Evolutionary conservation across 495 filamentous ascomycete species (phyloP).

Genomic region (Clohesyomyces aquaticus): DNA sequence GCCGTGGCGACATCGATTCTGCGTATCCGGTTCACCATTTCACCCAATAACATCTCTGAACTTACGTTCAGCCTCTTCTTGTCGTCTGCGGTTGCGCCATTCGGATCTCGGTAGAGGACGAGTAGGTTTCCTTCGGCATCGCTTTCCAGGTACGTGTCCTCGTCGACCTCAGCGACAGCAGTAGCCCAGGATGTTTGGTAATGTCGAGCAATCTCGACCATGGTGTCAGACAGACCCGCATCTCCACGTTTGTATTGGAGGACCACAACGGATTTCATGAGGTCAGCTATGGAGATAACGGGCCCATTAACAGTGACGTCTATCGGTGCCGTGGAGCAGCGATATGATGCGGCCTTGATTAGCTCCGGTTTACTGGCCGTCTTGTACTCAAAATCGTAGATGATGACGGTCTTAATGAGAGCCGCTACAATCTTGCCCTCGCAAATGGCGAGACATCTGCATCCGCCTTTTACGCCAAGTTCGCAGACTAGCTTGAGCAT

Average conservation of each 20-base stretch:
- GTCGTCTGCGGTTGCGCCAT: constrained; percentile 76
- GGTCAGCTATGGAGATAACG: constrained; percentile 80
- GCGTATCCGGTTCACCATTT: constrained; percentile 87
- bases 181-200: constrained; percentile 81
- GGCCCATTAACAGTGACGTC: constrained; percentile 71
- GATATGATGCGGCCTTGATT: constrained; percentile 70
- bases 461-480: constrained; percentile 70
- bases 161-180: constrained; percentile 70
- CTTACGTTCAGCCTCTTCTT: constrained; percentile 69
- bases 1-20: constrained; percentile 62
- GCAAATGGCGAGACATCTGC: constrained; percentile 74
- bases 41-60: constrained; percentile 81
- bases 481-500: constrained; percentile 69
- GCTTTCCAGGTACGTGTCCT: constrained; percentile 73
- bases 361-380: constrained; percentile 50
- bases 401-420: constrained; percentile 73
- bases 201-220: constrained; percentile 78
- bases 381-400: constrained; percentile 50
- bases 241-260: constrained; percentile 62
- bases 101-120: constrained; percentile 69
- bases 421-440: constrained; percentile 81
- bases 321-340: constrained; percentile 82
- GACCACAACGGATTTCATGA: constrained; percentile 90
- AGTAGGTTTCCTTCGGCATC: constrained; percentile 88
- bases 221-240: constrained; percentile 52